Base-by-base conservation (phyloP, 495 filamentous ascomycete genomes). In the Penicillium pulvis region DNA sequence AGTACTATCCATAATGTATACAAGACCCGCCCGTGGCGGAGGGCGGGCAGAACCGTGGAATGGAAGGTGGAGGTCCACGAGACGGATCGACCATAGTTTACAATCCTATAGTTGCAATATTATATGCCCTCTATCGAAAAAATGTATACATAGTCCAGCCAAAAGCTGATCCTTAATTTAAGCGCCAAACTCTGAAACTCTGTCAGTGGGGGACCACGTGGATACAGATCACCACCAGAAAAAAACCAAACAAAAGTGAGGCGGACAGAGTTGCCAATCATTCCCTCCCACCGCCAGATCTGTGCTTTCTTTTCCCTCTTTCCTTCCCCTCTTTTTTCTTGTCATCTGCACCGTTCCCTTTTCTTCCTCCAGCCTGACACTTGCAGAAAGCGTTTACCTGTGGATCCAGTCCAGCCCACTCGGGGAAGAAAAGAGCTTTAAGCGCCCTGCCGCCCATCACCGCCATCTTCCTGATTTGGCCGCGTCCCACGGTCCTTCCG, bases 171-270 rank as follows among this genome's bases (percentile, higher is more conserved):
- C 28, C 28, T 28, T 28, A 41, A 49, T 36, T 26, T 47, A 56
- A 24, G 17, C 17, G 50, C 23, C 28, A 46, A 26, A 31, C 44
- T 44, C 17, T 51, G 35, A 16, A 45, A 16, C 51, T 42, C 17
- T 12, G 14, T 23, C 17, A 44, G 50, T 57, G 71, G 71, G 69
- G 73, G 65, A 71, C 67, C 75, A 77, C 75, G 74, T 79, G 74
- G 69, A 78, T 73, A 33, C 51, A 24, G 8, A 6, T 16, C 20
- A 53, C 19, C 67, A 50, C 51, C 53, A 51, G 54, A 64, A 57
- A 65, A 45, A 60, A 62, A 71, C 65, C 68, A 70, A 52, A 57
- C 28, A 63, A 74, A 72, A 72, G 74, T 77, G 74, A 77, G 74
- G 73, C 73, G 71, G 61, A 59, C 59, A 59, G 43, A 55, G 51